phyloP scores from a whole-genome alignment of 306 rosid species.

The Cucurbita pepo region DNA sequence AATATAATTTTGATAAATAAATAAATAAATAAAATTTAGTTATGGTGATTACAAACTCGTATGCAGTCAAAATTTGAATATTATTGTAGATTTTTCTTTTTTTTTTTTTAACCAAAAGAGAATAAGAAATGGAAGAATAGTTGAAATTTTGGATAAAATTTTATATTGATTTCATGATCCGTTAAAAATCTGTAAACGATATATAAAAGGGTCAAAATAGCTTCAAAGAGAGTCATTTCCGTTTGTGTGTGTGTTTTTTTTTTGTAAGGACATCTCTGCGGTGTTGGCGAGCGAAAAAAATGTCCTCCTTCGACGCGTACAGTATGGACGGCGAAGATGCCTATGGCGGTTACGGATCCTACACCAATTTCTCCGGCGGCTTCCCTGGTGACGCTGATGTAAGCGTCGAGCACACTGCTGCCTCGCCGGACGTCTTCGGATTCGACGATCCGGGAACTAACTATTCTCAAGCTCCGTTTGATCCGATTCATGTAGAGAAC shows the following conservation, averaged over 20 bases:
- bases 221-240: neutral
- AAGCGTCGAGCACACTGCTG: constrained; percentile 33
- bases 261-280: constrained; percentile 1
- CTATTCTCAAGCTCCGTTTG: constrained; percentile 67
- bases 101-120: too few species aligned
- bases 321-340: constrained; percentile 53
- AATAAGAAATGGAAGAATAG: neutral
- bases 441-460: constrained; percentile 52
- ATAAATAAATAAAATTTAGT: neutral
- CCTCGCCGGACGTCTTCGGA: constrained; percentile 64
- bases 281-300: constrained; percentile 7
- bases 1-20: too few species aligned
- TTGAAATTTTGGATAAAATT: neutral
- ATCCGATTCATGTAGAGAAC: constrained; percentile 42
- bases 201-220: constrained; percentile 2
- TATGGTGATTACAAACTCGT: neutral
- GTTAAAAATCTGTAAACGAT: neutral
- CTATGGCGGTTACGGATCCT: constrained; percentile 54
- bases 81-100: too few species aligned
- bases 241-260: neutral
- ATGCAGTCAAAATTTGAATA: neutral
- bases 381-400: constrained; percentile 35
- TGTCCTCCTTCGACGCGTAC: constrained; percentile 77
- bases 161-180: neutral
- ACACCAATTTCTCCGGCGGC: constrained; percentile 42